These are phyloP conservation scores for Leccinum variicolor DNA, from an alignment of 768 basidiomycete genomes.

Conservation along the genomic window DNA sequence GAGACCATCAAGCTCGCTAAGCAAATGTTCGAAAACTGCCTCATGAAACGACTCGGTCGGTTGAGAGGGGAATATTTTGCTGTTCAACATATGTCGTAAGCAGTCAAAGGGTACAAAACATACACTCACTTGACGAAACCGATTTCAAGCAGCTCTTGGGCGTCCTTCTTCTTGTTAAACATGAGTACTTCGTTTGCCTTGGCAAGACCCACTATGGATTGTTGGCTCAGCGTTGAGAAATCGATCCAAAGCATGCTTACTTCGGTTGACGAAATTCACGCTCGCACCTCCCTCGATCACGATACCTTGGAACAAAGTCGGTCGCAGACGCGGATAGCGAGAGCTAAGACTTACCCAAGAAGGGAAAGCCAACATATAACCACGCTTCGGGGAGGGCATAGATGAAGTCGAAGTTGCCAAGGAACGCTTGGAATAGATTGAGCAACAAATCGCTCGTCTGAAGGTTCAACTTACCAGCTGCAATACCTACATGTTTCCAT, in stretches of 20 bases:
- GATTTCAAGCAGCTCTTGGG: constrained; percentile 52
- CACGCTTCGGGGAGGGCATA: constrained; percentile 60
- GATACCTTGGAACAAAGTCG: constrained; percentile 42
- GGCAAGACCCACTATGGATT: constrained; percentile 56
- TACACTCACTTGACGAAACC: constrained; percentile 63
- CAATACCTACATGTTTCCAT: constrained; percentile 46
- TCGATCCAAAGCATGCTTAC: constrained; percentile 34
- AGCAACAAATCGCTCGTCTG: neutral
- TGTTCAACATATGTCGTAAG: constrained; percentile 23
- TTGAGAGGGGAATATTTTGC: constrained; percentile 58
- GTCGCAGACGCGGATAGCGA: neutral
- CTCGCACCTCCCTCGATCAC: constrained; percentile 68
- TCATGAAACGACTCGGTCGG: constrained; percentile 50
- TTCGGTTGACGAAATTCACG: constrained; percentile 62
- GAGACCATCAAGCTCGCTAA: constrained; percentile 55
- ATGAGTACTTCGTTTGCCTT: constrained; percentile 71
- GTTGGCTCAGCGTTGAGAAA: neutral
- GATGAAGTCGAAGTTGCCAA: constrained; percentile 76
- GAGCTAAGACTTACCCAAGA: constrained; percentile 41
- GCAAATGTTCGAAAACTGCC: constrained; percentile 46
- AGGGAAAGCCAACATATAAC: constrained; percentile 66
- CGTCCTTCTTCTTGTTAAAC: constrained; percentile 63
- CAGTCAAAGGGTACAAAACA: neutral
- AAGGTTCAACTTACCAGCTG: constrained; percentile 44
- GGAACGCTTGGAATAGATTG: constrained; percentile 41